Conservation (phyloP, 768 basidiomycete species). For the Mycena rebaudengoi region DNA sequence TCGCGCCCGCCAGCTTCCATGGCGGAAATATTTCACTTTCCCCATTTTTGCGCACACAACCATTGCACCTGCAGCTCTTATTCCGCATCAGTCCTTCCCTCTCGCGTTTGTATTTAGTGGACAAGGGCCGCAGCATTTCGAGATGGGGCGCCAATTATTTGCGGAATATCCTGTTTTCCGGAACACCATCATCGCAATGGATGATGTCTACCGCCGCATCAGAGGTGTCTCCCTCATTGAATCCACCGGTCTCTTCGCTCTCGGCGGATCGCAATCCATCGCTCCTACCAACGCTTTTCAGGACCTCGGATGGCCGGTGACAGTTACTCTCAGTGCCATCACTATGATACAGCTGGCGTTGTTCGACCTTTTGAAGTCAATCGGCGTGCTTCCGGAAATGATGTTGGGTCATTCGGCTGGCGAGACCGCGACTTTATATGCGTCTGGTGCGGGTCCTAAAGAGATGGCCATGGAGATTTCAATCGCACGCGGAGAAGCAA, state of each 20-base stretch:
- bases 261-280: not conserved
- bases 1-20: too few species aligned
- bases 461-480: constrained; percentile 42
- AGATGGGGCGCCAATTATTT: not conserved
- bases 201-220: not conserved
- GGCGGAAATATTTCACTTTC: too few species aligned
- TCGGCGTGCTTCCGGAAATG: constrained; percentile 34
- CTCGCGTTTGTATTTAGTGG: not conserved
- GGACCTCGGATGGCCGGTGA: constrained; percentile 14
- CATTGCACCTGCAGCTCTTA: not conserved
- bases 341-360: constrained; percentile 43
- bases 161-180: not conserved
- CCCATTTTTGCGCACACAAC: not conserved
- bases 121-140: not conserved
- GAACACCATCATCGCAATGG: not conserved
- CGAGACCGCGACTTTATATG: constrained; percentile 42
- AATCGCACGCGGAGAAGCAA: constrained; percentile 41
- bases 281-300: not conserved
- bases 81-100: not conserved
- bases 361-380: constrained; percentile 33
- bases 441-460: too few species aligned
- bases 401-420: constrained; percentile 45
- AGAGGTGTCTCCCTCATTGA: not conserved
- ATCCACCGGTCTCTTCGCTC: not conserved
- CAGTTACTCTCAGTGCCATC: constrained; percentile 35